Evolutionary conservation across 805 yeast species (phyloP), one percentile per base, ranked within the genome.

Genomic region (Ogataea ramenticola): DNA sequence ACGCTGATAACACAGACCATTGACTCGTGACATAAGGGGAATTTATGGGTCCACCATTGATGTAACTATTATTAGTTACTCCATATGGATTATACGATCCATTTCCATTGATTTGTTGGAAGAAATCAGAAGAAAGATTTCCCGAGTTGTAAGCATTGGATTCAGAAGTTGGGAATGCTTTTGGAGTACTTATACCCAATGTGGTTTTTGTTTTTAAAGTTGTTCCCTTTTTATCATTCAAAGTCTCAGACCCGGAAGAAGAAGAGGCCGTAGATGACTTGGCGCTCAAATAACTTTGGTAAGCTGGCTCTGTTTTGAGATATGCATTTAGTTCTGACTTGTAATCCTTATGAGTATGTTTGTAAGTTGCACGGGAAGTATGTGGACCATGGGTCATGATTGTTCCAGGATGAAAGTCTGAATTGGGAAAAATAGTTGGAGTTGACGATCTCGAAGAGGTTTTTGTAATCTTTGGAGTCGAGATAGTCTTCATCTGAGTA

Each of bases 1-100:
- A 41, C 14, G 58, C 58, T 4, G 57, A 56, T 34, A 56, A 44
- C 11, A 52, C 41, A 19, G 58, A 55, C 24, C 22, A 36, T 22
- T 24, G 29, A 22, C 16, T 22, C 5, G 11, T 17, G 12, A 14
- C 4, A 36, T 6, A 9, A 4, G 39, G 29, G 11, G 39, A 22
- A 36, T 24, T 21, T 7, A 20, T 15, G 4, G 9, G 14, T 3
- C 30, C 39, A 17, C 29, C 11, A 36, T 36, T 36, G 5, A 22
- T 22, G 15, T 36, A 36, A 36, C 39, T 36, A 7, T 14, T 22
- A 22, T 22, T 22, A 21, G 3, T 7, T 3, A 36, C 16, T 15
- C 11, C 17, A 10, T 17, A 9, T 15, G 11, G 14, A n/a, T 7
- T 33, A n/a, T n/a, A n/a, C 19, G 37, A 22, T 9, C 12, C 30